Evolutionary conservation across 2,329 filamentous ascomycete genomes (phyloP), one percentile per base, ranked within the genome.

Genomic region (Cyclaneusma minus): DNA sequence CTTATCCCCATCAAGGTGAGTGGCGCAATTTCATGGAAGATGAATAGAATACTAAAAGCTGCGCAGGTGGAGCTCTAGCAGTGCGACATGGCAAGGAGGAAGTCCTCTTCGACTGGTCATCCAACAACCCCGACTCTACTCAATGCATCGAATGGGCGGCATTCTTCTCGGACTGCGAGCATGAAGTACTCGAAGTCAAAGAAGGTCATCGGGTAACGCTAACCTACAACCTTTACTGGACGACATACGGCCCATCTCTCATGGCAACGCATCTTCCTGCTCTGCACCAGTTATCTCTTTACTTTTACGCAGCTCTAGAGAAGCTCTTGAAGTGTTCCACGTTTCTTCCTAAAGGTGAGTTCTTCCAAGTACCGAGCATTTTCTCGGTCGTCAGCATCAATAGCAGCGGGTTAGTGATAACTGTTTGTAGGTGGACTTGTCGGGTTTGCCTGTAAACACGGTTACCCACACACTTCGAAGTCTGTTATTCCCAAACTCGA

Each of bases 191-290:
- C 1, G 51, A 58, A 9, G 55, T 74, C 5, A 60, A 46, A 0
- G 35, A 45, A 2, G 66, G 67, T 0, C 52, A 72, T 30, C 58
- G 64, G 0, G 33, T 74, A 10, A 72, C 63, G 0, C 40, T 75
- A 13, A 73, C 66, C 0, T 73, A 74, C 45, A 72, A 72, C 30
- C 47, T 75, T 2, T 68, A 55, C 33, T 48, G 2, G 40, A 47
- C 13, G 45, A 51, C 4, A 39, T 45, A n/a, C 50, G 47, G 5
- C 21, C 18, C 2, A 31, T 35, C 3, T 6, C 36, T 25, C 22
- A 35, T 30, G 22, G 31, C 13, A 17, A 28, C 29, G 22, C 27
- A 16, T 32, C 31, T 33, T 34, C 34, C 11, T 2, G 24, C n/a
- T 37, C 55, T 18, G 43, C 56, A 28, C 39, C 49, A 4, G 35